Evolutionary conservation across 495 filamentous ascomycete genomes (phyloP).

Genomic region (Podospora comata): DNA sequence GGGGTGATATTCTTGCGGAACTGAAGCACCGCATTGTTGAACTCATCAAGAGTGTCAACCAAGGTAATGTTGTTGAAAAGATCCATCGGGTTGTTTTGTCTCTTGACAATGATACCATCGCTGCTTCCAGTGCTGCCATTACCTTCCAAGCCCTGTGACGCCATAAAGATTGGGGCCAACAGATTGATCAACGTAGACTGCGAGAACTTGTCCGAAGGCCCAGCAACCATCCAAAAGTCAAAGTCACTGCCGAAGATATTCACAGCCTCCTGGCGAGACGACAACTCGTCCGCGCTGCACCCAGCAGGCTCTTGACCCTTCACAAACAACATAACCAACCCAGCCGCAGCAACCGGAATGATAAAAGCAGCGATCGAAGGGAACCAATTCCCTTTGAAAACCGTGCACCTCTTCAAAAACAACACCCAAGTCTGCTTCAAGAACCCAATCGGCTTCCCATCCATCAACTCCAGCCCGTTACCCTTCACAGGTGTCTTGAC

Average conservation of each 20-base stretch:
- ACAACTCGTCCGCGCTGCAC: constrained; percentile 53
- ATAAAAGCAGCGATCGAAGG: constrained; percentile 68
- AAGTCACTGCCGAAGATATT: constrained; percentile 36
- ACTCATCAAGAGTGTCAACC: constrained; percentile 62
- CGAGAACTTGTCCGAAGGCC: constrained; percentile 54
- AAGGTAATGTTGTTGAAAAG: constrained; percentile 49
- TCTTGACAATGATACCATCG: constrained; percentile 5
- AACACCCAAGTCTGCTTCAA: constrained; percentile 65
- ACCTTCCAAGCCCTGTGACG: constrained; percentile 18
- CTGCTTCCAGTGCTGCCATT: constrained; percentile 17
- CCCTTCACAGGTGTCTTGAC: constrained; percentile 28
- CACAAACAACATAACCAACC: constrained; percentile 70
- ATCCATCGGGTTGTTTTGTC: constrained; percentile 17
- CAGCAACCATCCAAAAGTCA: constrained; percentile 53
- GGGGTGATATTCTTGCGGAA: constrained; percentile 66
- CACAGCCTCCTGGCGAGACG: constrained; percentile 23
- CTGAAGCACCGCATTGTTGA: constrained; percentile 59
- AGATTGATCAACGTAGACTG: constrained; percentile 41
- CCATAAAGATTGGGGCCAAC: constrained; percentile 41
- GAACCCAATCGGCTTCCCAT: constrained; percentile 63
- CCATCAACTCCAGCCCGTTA: constrained; percentile 55
- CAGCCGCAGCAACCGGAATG: constrained; percentile 72
- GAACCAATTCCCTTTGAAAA: constrained; percentile 71
- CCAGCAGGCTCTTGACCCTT: constrained; percentile 51
- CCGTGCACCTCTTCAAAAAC: constrained; percentile 72